Conservation (phyloP, 192 early-diverging fungal genomes). For the Podila horticola region DNA sequence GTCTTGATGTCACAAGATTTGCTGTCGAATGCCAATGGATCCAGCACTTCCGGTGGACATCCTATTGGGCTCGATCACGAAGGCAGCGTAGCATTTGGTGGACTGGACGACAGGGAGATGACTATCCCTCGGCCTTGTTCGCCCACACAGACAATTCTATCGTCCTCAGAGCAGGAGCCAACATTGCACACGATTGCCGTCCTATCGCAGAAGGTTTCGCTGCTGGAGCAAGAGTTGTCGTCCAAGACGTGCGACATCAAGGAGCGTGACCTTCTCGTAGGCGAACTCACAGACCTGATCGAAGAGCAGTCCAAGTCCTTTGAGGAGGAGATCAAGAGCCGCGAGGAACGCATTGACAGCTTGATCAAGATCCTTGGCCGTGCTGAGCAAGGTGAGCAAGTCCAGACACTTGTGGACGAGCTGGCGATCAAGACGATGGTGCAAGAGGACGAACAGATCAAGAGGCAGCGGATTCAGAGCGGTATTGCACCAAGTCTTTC, state of each 20-base stretch:
- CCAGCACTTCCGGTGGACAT: neutral
- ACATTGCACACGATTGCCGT: conserved; percentile 36
- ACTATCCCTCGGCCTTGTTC: conserved; percentile 17
- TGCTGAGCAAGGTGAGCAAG: conserved; percentile 29
- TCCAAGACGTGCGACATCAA: conserved; percentile 42
- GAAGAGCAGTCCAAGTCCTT: conserved; percentile 33
- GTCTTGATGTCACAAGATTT: conserved; percentile 16
- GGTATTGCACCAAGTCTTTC: conserved; percentile 10
- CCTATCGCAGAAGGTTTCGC: conserved; percentile 39
- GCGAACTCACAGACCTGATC: conserved; percentile 39
- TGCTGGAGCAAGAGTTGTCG: conserved; percentile 37
- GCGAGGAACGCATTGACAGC: conserved; percentile 35
- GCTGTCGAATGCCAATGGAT: neutral
- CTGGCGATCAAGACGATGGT: conserved; percentile 35
- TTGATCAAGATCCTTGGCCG: conserved; percentile 18
- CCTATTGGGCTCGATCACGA: neutral
- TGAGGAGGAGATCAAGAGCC: conserved; percentile 20
- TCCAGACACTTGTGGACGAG: conserved; percentile 32
- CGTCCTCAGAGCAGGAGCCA: conserved; percentile 36
- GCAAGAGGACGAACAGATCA: conserved; percentile 29
- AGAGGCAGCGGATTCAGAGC: conserved; percentile 17
- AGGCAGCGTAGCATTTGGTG: neutral
- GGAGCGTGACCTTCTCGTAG: conserved; percentile 41
- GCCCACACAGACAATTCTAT: conserved; percentile 26
- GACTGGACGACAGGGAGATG: neutral